Conservation (phyloP, 495 filamentous ascomycete genomes). For the Usnea hakonensis region DNA sequence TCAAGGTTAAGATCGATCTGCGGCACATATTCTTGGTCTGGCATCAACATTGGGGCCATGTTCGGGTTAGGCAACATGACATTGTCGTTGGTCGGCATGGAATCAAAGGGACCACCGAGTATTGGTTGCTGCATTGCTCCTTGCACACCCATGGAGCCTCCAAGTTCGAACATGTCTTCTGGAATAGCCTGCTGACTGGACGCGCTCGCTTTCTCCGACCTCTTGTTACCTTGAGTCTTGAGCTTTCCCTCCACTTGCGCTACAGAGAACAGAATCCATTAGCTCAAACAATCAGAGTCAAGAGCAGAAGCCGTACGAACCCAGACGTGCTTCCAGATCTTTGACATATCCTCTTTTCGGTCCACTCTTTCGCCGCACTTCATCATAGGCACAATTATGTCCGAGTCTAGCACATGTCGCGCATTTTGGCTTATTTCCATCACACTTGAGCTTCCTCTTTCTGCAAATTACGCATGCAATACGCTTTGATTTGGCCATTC, state of each 20-base stretch:
- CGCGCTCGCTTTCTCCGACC: conserved; percentile 24
- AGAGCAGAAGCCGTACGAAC: conserved; percentile 40
- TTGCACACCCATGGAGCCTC: background rate
- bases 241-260: conserved; percentile 92
- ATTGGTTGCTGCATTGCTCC: conserved; percentile 18
- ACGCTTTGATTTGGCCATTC: conserved; percentile 76
- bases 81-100: conserved; percentile 24
- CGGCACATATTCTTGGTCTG: conserved; percentile 14
- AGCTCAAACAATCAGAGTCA: background rate
- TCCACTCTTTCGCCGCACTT: conserved; percentile 93
- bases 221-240: conserved; percentile 33
- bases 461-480: conserved; percentile 96
- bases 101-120: conserved; percentile 19
- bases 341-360: conserved; percentile 98
- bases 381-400: conserved; percentile 91
- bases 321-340: conserved; percentile 86
- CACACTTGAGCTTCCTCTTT: conserved; percentile 82
- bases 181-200: conserved; percentile 16
- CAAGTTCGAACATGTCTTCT: conserved; percentile 18
- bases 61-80: conserved; percentile 25
- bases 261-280: conserved; percentile 28
- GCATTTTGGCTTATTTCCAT: conserved; percentile 69
- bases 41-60: conserved; percentile 16
- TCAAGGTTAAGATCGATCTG: conserved; percentile 27
- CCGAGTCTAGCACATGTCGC: conserved; percentile 83